Evolutionary conservation across 805 yeast species (phyloP), one percentile per base, ranked within the genome.

Genomic region (Kuraishia capsulata): DNA sequence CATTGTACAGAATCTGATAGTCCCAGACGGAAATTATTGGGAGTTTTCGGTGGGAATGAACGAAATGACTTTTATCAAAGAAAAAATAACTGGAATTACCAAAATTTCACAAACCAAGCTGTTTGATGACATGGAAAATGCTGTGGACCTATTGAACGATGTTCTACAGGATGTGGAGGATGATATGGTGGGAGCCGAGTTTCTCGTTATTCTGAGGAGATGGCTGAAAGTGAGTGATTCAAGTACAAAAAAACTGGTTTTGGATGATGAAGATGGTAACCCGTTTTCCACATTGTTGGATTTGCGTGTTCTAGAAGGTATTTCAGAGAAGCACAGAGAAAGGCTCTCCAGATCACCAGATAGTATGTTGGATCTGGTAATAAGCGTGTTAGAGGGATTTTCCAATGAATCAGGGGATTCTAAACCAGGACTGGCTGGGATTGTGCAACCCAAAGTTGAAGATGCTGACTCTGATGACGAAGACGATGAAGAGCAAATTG

Each of bases 251-350:
- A 13, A 44, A 1, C 43, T 39, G 11, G 29, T 50, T 9, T 48
- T 46, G 8, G 48, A 49, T 1, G 46, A 48, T 18, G 56, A 49
- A 4, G 62, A 59, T 2, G 61, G 62, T 4, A 67, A 70, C 42
- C 81, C 85, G n/a, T 69, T 75, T 38, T 46, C 68, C 5, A 64
- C 73, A 39, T 59, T 84, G 28, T 59, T 76, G 5, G 81, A 82
- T 49, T 60, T 86, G 42, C 72, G 80, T 42, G 51, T 86, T 9
- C 56, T 89, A 37, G 92, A 87, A 50, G 56, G 61, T 24, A 58
- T 85, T 25, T 74, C 78, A 19, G 69, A 69, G 4, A 63, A 65
- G 13, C 78, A 81, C 50, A 81, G 74, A 42, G 74, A 77, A 6
- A 66, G 65, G 33, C 51, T 81, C 20, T 67, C 78, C 5, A 64